Percentiles rank a stretch among this genome's conserved stretches.
phyloP scores from a whole-genome alignment of 495 filamentous ascomycete species.

The Penicillium subrubescens region DNA sequence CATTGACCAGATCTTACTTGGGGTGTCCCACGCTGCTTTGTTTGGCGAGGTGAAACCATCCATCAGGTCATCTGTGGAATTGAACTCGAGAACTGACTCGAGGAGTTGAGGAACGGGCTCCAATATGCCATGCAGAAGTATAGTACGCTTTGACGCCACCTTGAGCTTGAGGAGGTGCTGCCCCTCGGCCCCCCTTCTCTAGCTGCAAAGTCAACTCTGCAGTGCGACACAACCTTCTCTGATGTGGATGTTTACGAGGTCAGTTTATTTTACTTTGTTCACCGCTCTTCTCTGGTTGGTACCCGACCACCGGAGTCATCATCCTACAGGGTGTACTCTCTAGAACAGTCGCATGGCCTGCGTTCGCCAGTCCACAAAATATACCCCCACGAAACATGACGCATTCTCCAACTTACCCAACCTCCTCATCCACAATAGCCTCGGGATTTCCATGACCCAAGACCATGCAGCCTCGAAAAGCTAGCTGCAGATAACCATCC shows the following conservation, averaged over 20 bases:
- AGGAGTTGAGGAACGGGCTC: neutral
- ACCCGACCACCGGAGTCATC: neutral
- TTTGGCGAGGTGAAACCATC: constrained; percentile 12
- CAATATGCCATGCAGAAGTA: neutral
- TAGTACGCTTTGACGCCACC: constrained; percentile 16
- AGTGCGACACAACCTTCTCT: constrained; percentile 12
- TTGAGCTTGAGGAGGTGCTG: neutral
- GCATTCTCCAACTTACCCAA: neutral
- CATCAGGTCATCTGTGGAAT: neutral
- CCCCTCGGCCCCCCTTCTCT: neutral
- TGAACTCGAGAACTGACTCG: neutral
- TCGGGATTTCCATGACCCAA: neutral
- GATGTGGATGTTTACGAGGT: neutral
- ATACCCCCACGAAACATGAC: constrained; percentile 6
- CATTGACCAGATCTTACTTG: constrained; percentile 6
- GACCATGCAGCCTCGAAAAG: neutral
- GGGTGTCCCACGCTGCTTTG: constrained; percentile 9
- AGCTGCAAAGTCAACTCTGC: constrained; percentile 16
- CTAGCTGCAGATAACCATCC: neutral
- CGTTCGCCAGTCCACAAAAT: neutral
- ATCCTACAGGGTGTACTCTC: neutral
- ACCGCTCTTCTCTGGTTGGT: constrained; percentile 13
- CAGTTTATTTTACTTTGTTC: neutral
- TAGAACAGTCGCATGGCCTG: neutral
- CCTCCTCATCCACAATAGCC: neutral